These are phyloP conservation scores for Colletotrichum endophyticum DNA, from an alignment of 2,329 filamentous ascomycete genomes.

Conservation along the genomic window DNA sequence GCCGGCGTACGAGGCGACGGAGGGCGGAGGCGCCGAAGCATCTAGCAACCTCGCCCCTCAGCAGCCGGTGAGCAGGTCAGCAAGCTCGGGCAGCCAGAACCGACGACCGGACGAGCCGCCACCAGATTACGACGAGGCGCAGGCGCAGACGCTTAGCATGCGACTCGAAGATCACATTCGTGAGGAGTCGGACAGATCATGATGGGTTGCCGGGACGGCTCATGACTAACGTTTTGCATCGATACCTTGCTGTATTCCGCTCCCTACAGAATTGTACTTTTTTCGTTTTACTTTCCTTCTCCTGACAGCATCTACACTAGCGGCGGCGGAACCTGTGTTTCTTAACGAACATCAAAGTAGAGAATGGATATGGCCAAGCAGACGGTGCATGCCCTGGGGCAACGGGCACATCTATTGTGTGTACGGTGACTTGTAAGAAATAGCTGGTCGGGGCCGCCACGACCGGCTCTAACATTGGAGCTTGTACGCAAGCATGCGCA, in stretches of 20 bases:
- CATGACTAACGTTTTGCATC: constrained; percentile 11
- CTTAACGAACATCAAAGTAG: constrained; percentile 4
- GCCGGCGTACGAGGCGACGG: constrained; percentile 79
- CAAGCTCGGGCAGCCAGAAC: constrained; percentile 39
- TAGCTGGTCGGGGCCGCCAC: neutral
- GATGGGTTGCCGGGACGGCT: constrained; percentile 16
- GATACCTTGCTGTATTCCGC: constrained; percentile 18
- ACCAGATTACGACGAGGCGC: constrained; percentile 90
- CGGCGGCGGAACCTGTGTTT: constrained; percentile 10
- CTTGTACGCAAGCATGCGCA: neutral
- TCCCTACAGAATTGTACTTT: constrained; percentile 11
- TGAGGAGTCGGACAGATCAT: constrained; percentile 71
- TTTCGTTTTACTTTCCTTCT: neutral
- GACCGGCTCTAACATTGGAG: neutral
- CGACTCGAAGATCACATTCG: constrained; percentile 73
- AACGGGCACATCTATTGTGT: neutral
- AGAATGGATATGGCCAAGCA: neutral
- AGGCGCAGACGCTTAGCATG: constrained; percentile 69
- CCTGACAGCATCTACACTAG: constrained; percentile 14
- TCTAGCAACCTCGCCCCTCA: constrained; percentile 33
- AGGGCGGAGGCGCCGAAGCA: constrained; percentile 28
- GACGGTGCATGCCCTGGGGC: neutral
- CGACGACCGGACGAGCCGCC: constrained; percentile 75
- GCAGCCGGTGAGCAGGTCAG: constrained; percentile 35
- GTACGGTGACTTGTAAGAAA: neutral